Evolutionary conservation across 1,284 basidiomycete species (phyloP), one percentile per base, ranked within the genome.

Genomic region (Pseudozyma thailandica): DNA sequence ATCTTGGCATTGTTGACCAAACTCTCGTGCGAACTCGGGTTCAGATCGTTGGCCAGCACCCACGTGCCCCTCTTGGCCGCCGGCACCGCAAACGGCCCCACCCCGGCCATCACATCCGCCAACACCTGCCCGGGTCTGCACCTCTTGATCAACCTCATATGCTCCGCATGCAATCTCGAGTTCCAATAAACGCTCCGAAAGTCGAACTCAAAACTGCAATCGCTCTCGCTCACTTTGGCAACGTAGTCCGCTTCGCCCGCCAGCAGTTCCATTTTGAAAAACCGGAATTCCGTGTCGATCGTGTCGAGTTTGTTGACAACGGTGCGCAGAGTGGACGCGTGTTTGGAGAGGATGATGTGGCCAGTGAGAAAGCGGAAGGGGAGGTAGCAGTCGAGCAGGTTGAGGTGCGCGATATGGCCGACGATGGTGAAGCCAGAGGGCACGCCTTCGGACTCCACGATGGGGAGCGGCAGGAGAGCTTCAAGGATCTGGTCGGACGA

Each of bases 111-210:
- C 21, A 92, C 93, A 83, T 99, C 96, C 0, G 89, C 92, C 18
- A 98, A 74, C 18, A 89, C 89, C 54, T 94, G 90, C 30, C 68
- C 71, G 1, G 77, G 70, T 18, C 88, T 86, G 83, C 97, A 86
- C 43, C 81, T 91, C 18, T 87, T 82, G 37, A 97, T 90, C 15
- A 99, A 86, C 4, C 94, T 89, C 33, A 89, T 89, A 78, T 99
- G 96, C 80, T 99, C 96, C 1, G 89, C 89, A 69, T 93, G 91
- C 31, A 98, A 84, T 18, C 96, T 89, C 18, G 94, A 95, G 85
- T 99, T 99, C 94, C 94, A 98, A 84, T 98, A 98, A 3, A 98
- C 96, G 75, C 89, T 87, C 9, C 91, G 90, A 80, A 98, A 98
- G 82, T 99, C 94, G 77, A 99, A 98, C 0, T 88, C 90, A 83